Percentiles rank a stretch among this genome's conserved stretches.
phyloP scores from a whole-genome alignment of 2,329 filamentous ascomycete species.

The Calonectria crousiana region DNA sequence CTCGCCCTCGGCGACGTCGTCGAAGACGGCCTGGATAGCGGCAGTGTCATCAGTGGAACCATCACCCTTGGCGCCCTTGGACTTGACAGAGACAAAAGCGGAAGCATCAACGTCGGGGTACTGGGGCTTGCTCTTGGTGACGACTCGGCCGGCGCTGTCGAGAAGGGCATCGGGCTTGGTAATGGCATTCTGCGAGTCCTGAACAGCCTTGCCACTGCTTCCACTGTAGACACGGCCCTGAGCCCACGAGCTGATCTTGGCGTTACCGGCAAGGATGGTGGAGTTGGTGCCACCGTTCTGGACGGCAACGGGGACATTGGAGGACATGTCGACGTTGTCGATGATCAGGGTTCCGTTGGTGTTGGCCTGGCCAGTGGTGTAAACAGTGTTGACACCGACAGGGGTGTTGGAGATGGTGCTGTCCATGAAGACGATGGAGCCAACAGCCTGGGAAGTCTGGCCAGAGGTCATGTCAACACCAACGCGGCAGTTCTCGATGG shows the following conservation, averaged over 20 bases:
- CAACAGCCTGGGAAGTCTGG: conserved; percentile 78
- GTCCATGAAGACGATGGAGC: conserved; percentile 82
- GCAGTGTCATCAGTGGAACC: conserved; percentile 88
- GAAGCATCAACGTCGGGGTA: conserved; percentile 77
- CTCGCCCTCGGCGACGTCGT: conserved; percentile 72
- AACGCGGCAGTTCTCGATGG: conserved; percentile 79
- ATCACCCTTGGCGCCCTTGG: conserved; percentile 87
- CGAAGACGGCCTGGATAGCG: conserved; percentile 83
- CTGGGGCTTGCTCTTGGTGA: conserved; percentile 89
- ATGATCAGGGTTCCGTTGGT: conserved; percentile 87
- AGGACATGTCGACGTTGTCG: conserved; percentile 88
- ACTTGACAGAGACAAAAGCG: conserved; percentile 86
- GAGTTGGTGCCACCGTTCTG: conserved; percentile 66
- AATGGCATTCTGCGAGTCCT: conserved; percentile 66
- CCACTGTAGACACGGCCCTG: conserved; percentile 82
- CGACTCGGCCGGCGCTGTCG: conserved; percentile 74
- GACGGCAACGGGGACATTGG: conserved; percentile 76
- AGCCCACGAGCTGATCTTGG: conserved; percentile 77
- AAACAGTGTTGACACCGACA: conserved; percentile 82
- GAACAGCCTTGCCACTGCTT: conserved; percentile 63
- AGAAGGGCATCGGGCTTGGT: conserved; percentile 77
- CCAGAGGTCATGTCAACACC: conserved; percentile 84
- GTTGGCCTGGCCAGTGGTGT: conserved; percentile 68
- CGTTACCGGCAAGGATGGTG: conserved; percentile 76
- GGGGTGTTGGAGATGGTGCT: conserved; percentile 81